Percentiles rank a stretch among this genome's conserved stretches.
Evolutionary conservation across 805 yeast genomes (phyloP).

Genomic region (Nakazawaea holstii): DNA sequence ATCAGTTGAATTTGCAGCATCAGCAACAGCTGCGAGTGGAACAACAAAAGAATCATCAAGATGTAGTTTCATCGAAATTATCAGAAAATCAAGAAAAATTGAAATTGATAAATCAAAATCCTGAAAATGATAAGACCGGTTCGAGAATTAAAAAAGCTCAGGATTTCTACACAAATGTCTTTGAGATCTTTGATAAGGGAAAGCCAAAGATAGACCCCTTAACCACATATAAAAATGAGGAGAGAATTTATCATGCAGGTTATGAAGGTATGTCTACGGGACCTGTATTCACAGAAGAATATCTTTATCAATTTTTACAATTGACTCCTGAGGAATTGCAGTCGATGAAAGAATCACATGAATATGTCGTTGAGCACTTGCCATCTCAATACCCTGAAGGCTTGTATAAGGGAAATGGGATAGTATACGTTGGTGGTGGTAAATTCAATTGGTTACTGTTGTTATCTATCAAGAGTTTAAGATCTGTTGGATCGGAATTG

Average conservation of each 20-base stretch:
- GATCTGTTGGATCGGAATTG: slow-evolving; percentile 59
- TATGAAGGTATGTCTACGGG: slow-evolving; percentile 33
- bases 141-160: slow-evolving; percentile 31
- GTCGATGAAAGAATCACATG: slow-evolving; percentile 43
- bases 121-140: slow-evolving; percentile 26
- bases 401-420: slow-evolving; percentile 48
- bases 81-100: slow-evolving; percentile 15
- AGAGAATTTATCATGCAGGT: slow-evolving; percentile 50
- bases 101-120: slow-evolving; percentile 17
- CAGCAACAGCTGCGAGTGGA: not conserved
- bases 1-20: slow-evolving; percentile 2
- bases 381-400: slow-evolving; percentile 42
- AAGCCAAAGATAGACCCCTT: slow-evolving; percentile 38
- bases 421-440: slow-evolving; percentile 78
- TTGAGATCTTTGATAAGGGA: slow-evolving; percentile 28
- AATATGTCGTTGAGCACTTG: slow-evolving; percentile 35
- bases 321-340: slow-evolving; percentile 36
- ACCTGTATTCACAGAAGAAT: slow-evolving; percentile 47
- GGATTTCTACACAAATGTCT: slow-evolving; percentile 36
- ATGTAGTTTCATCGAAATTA: slow-evolving; percentile 3
- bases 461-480: slow-evolving; percentile 55
- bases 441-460: slow-evolving; percentile 67
- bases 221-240: slow-evolving; percentile 36
- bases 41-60: not conserved
- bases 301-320: slow-evolving; percentile 43